Evolutionary conservation across 2,329 filamentous ascomycete species (phyloP).

Genomic region (Bipolaris sorokiniana): DNA sequence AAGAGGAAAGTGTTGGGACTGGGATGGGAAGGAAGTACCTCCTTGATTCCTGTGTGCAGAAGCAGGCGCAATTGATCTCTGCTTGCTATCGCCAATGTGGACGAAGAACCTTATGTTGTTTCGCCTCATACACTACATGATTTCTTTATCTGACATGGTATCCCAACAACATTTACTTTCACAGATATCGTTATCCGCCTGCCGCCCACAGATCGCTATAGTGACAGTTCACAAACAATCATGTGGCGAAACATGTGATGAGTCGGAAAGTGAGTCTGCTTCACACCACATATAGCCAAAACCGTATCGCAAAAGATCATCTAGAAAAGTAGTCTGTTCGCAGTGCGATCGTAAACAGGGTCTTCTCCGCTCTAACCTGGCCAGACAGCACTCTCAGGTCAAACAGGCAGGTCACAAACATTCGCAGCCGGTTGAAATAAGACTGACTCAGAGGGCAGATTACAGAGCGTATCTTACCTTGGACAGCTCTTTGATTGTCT

Average conservation of each 20-base stretch:
- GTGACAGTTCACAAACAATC: neutral
- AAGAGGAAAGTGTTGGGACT: conserved; percentile 50
- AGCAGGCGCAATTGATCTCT: conserved; percentile 2
- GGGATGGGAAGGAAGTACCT: conserved; percentile 47
- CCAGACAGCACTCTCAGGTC: neutral
- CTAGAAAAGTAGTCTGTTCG: neutral
- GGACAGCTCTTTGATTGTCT: no score
- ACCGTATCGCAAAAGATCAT: no score
- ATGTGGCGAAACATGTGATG: neutral
- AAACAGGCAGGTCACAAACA: neutral
- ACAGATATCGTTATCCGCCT: neutral
- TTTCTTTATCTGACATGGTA: neutral
- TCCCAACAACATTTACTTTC: neutral
- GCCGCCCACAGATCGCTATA: neutral
- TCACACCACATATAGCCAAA: neutral
- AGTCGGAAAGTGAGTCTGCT: neutral
- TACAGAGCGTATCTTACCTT: neutral
- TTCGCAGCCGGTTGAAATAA: neutral
- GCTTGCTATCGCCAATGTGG: neutral
- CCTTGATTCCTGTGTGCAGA: conserved; percentile 32
- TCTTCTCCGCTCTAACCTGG: neutral
- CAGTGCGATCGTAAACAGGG: neutral
- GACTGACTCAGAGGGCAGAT: no score
- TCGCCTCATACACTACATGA: neutral
- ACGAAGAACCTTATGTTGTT: neutral